These are phyloP conservation scores for Eucalyptus urophylla DNA, from an alignment of 345 rosid genomes.

Conservation along the genomic window DNA sequence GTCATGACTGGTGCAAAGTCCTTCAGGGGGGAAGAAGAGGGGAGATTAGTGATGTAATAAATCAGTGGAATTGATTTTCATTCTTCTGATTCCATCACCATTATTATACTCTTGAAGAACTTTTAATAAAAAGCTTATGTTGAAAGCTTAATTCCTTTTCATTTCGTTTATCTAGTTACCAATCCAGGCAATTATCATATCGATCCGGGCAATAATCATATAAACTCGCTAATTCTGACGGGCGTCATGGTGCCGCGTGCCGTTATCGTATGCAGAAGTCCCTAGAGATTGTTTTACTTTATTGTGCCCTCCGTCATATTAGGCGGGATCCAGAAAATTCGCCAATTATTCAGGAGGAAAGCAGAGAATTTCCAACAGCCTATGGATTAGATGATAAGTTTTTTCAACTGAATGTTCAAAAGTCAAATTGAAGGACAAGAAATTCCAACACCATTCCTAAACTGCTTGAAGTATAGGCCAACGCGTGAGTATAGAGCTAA, in stretches of 20 bases:
- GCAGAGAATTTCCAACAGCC: background rate
- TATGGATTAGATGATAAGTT: background rate
- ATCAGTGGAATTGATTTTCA: background rate
- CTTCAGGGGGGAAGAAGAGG: background rate
- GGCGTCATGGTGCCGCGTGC: background rate
- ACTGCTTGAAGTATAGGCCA: too few species aligned
- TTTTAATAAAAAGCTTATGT: background rate
- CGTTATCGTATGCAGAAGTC: background rate
- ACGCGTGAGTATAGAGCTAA: too few species aligned
- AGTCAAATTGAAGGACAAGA: background rate
- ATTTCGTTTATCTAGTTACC: background rate
- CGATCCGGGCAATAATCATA: background rate
- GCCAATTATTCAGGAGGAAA: background rate
- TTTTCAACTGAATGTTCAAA: background rate
- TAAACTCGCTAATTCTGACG: rapidly evolving
- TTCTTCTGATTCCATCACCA: background rate
- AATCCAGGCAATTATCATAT: rapidly evolving
- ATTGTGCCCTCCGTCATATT: background rate
- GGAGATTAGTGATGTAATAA: background rate
- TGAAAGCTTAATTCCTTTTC: background rate
- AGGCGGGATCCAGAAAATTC: background rate
- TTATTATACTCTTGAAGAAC: background rate
- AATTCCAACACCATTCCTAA: background rate
- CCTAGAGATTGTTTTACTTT: background rate
- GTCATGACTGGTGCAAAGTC: background rate